Evolutionary conservation across 495 filamentous ascomycete genomes (phyloP), one percentile per base, ranked within the genome.

Genomic region (Tuber brumale): DNA sequence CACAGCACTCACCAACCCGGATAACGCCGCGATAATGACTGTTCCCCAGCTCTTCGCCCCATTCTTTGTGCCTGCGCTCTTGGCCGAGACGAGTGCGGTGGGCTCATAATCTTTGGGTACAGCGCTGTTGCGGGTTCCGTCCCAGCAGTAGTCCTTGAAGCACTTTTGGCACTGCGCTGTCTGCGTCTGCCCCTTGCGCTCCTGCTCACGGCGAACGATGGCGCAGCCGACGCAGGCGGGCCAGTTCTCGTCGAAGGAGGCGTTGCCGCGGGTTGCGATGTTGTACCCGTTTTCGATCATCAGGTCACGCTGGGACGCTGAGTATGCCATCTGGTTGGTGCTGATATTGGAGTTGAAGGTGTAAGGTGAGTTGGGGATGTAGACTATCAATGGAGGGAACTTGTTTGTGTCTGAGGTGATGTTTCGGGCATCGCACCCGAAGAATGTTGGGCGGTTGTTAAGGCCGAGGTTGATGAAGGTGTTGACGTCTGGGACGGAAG

Each of bases 301-400:
- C 46, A 86, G 85, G 83, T 97, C 89, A 70, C 94, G 90, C 82
- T 92, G 80, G 9, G 81, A 85, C 79, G 88, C 84, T 19, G 88
- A 86, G 85, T 93, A 94, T 6, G 80, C 79, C 4, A 89, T 85
- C 51, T 88, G 84, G 82, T 91, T 93, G 44, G 95, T 97, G 5
- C 90, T 90, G 5, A 90, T 84, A 85, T 97, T 97, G 80, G 88
- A 91, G 69, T 86, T 79, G 77, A 86, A 87, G 51, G 88, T 89
- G 85, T 95, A 97, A 0, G 95, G 95, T 21, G 88, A 85, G 83
- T 97, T 97, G 72, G 95, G 92, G n/a, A 98, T 79, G 84, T 97
- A 98, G 76, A 98, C 92, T 76, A 98, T 84, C 45, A 97, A 80
- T 0, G 95, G 95, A 0, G 91, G 85, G 0, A 80, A 77, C 21